Evolutionary conservation across 495 filamentous ascomycete species (phyloP).

Genomic region (Corynascus novoguineensis): DNA sequence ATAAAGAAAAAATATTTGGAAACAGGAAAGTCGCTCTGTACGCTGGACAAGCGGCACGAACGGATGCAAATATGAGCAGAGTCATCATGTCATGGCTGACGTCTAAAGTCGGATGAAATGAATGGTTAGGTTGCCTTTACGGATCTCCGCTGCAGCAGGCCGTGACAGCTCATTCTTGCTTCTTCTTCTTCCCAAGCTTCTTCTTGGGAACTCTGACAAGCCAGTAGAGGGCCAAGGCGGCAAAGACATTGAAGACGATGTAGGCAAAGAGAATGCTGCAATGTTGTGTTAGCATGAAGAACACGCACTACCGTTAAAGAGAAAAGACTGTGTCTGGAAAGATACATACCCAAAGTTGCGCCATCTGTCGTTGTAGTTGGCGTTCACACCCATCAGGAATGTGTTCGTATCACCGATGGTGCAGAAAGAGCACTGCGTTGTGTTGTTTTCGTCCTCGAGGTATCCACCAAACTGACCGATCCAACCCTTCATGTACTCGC

Average conservation of each 20-base stretch:
- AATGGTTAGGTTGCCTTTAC: not conserved
- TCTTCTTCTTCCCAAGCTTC: constrained; percentile 31
- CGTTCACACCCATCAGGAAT: constrained; percentile 49
- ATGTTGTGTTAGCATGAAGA: constrained; percentile 23
- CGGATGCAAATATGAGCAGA: not conserved
- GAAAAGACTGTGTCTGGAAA: not conserved
- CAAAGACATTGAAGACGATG: constrained; percentile 71
- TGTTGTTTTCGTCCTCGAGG: constrained; percentile 48
- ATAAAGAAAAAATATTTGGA: not conserved
- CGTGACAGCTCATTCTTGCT: constrained; percentile 16
- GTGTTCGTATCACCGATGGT: constrained; percentile 53
- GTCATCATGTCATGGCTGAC: constrained; percentile 7
- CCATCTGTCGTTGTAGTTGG: constrained; percentile 56
- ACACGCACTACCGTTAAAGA: too few relatives aligned
- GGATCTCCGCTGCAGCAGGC: not conserved
- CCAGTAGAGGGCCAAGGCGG: constrained; percentile 72
- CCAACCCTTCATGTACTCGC: constrained; percentile 52
- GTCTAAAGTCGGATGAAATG: not conserved
- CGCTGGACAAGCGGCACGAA: not conserved
- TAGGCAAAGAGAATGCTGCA: constrained; percentile 55
- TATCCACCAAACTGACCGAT: constrained; percentile 45
- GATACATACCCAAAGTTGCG: constrained; percentile 57
- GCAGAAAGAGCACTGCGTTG: constrained; percentile 57
- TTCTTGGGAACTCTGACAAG: constrained; percentile 70
- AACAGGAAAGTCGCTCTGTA: not conserved